These are phyloP conservation scores for Aegilops sharonensis DNA, from an alignment of 176 grass and related monocot genomes.

Conservation along the genomic window DNA sequence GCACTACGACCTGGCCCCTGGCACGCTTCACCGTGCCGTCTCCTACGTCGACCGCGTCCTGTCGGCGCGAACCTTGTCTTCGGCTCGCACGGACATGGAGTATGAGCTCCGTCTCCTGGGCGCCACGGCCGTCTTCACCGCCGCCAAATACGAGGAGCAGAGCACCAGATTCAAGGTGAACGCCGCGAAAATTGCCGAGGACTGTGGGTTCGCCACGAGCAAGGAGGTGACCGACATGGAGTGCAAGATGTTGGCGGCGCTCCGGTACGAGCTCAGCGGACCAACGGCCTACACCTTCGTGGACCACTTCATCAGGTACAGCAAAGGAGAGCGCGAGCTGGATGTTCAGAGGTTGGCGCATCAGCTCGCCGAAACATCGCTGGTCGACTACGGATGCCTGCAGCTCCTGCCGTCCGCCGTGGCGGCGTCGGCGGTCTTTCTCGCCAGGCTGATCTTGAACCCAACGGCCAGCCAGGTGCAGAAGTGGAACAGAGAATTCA, in stretches of 20 bases:
- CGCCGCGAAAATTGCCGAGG: background rate
- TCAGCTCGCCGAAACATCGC: background rate
- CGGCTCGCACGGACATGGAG: background rate
- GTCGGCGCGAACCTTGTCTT: background rate
- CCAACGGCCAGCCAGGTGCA: background rate
- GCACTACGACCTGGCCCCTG: background rate
- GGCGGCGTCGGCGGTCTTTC: conserved; percentile 38
- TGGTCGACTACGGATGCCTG: conserved; percentile 9
- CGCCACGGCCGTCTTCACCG: conserved; percentile 32
- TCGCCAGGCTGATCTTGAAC: conserved; percentile 18
- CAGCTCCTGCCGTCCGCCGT: conserved; percentile 10
- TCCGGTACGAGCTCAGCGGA: conserved; percentile 18
- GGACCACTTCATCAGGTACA: conserved; percentile 21
- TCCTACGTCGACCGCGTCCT: conserved; percentile 38
- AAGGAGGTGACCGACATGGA: conserved; percentile 15
- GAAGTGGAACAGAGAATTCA: background rate
- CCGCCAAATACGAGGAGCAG: conserved; percentile 42
- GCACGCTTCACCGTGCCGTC: conserved; percentile 34
- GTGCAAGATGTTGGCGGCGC: background rate
- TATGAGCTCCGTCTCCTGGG: conserved; percentile 9
- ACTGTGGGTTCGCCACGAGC: background rate
- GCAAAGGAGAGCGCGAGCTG: background rate
- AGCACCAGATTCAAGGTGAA: background rate
- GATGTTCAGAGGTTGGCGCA: background rate
- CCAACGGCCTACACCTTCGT: conserved; percentile 42